Evolutionary conservation across 306 rosid genomes (phyloP), one percentile per base, ranked within the genome.

Genomic region (Adenanthera pavonina): DNA sequence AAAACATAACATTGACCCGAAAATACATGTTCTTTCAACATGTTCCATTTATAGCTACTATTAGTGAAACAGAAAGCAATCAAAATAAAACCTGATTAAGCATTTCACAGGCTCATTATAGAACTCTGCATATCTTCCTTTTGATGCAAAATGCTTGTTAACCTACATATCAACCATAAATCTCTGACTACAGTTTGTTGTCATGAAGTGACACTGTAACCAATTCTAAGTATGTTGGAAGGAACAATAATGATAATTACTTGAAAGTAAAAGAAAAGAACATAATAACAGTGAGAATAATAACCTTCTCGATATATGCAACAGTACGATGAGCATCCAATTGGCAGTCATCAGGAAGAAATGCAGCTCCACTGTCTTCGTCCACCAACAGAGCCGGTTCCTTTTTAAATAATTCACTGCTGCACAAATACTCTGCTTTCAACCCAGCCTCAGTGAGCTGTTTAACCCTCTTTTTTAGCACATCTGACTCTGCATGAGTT

Each of bases 41-140:
- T 12, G 59, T 43, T 47, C 15, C 57, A 69, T 78, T 53, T 80
- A 36, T 30, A 65, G 51, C 35, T 71, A 62, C 43, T 15, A 67
- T 61, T 20, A 79, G 46, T 34, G 25, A 53, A 80, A 51, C 41
- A n/a, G 38, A 54, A 79, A 83, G 53, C 48, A 79, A 78, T 38
- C 35, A 20, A 80, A 64, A 40, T 35, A 82, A 66, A 75, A 95
- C 98, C 98, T 91, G 69, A 91, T 54, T 20, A 95, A 89, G 86
- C 88, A 74, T 73, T 84, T 87, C 62, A 95, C 97, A 0, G 95
- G 97, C 57, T 95, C 91, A 62, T 95, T 8, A 77, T 89, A 95
- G 86, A 95, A 91, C 85, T 91, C 95, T 0, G 89, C 86, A 72
- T 95, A 95, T 90, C 98, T 90, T 54, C 92, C 95, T 82, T 90